These are phyloP conservation scores for Pleurotus citrinopileatus DNA, from an alignment of 768 basidiomycete genomes.

Conservation along the genomic window DNA sequence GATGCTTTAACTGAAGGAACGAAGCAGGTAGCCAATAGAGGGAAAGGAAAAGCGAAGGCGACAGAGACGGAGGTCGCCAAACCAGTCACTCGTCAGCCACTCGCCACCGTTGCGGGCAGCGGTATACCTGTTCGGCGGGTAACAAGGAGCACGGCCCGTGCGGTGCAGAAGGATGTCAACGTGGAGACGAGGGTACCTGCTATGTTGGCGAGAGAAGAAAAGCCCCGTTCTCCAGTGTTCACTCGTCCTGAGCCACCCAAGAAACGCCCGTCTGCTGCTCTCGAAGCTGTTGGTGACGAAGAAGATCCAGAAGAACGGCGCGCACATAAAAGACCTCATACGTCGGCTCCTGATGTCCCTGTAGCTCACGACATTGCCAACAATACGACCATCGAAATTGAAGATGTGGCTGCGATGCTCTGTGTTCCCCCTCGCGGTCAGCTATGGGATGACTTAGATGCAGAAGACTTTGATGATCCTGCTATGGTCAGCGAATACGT, in stretches of 20 bases:
- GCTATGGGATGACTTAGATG: constrained; percentile 84
- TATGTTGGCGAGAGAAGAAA: background rate
- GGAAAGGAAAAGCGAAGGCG: constrained; percentile 49
- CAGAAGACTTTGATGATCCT: constrained; percentile 85
- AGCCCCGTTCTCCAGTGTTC: constrained; percentile 2
- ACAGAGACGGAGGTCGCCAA: constrained; percentile 23
- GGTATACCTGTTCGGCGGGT: constrained; percentile 11
- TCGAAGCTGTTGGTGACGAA: constrained; percentile 45
- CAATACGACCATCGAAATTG: constrained; percentile 32
- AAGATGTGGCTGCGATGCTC: constrained; percentile 39
- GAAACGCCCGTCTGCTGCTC: constrained; percentile 16
- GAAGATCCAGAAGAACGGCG: constrained; percentile 26
- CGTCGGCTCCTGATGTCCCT: constrained; percentile 37
- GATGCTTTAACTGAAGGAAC: background rate
- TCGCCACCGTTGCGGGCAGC: constrained; percentile 32
- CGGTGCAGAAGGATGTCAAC: constrained; percentile 16
- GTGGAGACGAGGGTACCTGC: constrained; percentile 4
- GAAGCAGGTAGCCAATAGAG: constrained; percentile 9
- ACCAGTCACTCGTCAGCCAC: constrained; percentile 33
- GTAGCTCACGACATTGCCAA: constrained; percentile 34
- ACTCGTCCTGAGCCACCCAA: constrained; percentile 5
- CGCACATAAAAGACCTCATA: constrained; percentile 62
- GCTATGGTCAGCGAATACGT: constrained; percentile 93
- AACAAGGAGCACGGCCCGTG: background rate
- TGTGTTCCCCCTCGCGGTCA: constrained; percentile 35